Evolutionary conservation across 2,329 filamentous ascomycete genomes (phyloP).

Genomic region (Diaporthe capsici): DNA sequence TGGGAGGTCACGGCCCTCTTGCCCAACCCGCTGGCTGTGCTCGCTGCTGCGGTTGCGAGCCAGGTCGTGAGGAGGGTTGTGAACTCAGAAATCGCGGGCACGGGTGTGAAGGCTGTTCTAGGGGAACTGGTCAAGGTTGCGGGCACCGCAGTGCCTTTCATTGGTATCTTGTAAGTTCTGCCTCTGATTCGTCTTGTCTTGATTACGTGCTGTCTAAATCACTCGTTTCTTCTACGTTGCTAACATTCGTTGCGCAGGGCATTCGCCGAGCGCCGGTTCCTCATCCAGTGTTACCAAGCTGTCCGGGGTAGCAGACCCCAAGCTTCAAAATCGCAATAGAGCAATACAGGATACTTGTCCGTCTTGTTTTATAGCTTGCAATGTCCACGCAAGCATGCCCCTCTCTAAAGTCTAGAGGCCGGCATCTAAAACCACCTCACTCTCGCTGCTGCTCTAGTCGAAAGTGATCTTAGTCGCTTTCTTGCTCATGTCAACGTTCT

Average conservation of each 20-base stretch:
- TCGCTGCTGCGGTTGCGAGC: slow-evolving; percentile 60
- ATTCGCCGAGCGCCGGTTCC: slow-evolving; percentile 67
- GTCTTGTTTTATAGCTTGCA: background rate
- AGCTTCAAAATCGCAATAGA: slow-evolving; percentile 20
- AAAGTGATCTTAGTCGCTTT: slow-evolving; percentile 94
- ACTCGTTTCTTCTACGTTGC: slow-evolving; percentile 47
- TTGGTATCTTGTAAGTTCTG: slow-evolving; percentile 71
- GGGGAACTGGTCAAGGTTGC: slow-evolving; percentile 63
- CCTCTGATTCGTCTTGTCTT: slow-evolving; percentile 1
- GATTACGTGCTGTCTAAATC: slow-evolving; percentile 40
- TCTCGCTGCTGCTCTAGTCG: slow-evolving; percentile 62
- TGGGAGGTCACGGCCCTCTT: slow-evolving; percentile 59
- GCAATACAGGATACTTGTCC: background rate
- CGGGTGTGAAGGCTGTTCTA: slow-evolving; percentile 47
- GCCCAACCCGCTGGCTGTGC: slow-evolving; percentile 59
- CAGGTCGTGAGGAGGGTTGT: slow-evolving; percentile 54
- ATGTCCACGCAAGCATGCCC: background rate
- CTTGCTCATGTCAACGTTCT: slow-evolving; percentile 87
- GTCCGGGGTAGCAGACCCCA: slow-evolving; percentile 50
- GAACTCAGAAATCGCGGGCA: slow-evolving; percentile 45
- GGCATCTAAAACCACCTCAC: background rate
- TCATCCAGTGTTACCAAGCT: slow-evolving; percentile 64
- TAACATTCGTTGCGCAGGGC: slow-evolving; percentile 57
- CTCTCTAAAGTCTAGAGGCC: background rate
- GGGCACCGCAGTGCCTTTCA: slow-evolving; percentile 64